A percentile compares a stretch with the other conserved stretches of the same genome.
Evolutionary conservation across 2,329 filamentous ascomycete species (phyloP).

Genomic region (Cytospora paraplurivora): DNA sequence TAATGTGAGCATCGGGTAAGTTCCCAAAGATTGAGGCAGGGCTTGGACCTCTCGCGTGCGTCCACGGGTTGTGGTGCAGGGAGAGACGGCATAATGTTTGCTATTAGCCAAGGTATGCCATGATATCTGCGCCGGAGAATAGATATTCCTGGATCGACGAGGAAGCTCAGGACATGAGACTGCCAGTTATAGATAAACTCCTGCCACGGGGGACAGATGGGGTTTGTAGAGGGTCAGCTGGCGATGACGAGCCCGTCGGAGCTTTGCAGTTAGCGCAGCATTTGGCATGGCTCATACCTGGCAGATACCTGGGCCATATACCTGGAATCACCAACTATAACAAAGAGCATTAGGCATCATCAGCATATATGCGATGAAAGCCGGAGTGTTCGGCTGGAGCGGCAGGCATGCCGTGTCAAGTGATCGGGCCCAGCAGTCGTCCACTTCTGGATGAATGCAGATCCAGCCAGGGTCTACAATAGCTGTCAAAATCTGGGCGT

Average conservation of each 20-base stretch:
- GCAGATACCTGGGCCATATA: background rate
- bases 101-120: background rate
- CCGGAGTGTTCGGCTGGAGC: background rate
- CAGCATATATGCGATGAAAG: background rate
- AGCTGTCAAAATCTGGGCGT: background rate
- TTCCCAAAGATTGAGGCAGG: background rate
- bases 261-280: background rate
- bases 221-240: background rate
- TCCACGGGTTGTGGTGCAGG: background rate
- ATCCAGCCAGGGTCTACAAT: conserved; percentile 16
- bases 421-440: conserved; percentile 19
- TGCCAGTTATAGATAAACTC: background rate
- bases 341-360: background rate
- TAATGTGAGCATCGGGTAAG: background rate
- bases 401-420: conserved; percentile 21
- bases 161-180: background rate
- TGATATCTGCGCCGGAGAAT: background rate
- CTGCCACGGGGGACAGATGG: background rate
- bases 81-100: background rate
- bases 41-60: background rate
- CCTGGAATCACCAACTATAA: background rate
- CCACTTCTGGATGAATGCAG: conserved; percentile 14
- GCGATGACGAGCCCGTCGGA: background rate
- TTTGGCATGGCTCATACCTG: background rate
- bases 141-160: background rate